Percentiles rank a stretch among this genome's conserved stretches.
These are phyloP conservation scores for Malassezia yamatoensis DNA, from an alignment of 1,284 basidiomycete species.

Conservation along the genomic window DNA sequence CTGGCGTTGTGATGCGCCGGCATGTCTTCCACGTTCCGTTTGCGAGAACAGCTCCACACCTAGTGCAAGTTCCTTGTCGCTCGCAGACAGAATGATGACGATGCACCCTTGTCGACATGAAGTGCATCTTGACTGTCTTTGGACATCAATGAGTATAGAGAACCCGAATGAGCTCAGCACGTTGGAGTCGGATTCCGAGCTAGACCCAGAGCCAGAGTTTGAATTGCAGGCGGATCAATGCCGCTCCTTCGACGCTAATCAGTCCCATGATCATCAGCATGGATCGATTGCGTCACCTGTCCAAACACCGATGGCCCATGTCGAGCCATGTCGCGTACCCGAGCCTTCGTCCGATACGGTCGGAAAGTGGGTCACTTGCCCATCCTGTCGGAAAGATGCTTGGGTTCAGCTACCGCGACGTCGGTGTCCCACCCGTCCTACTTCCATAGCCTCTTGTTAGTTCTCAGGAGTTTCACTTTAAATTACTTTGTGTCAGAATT, in stretches of 20 bases:
- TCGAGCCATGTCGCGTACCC: background rate
- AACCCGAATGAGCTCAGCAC: background rate
- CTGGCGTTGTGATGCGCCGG: slow-evolving; percentile 37
- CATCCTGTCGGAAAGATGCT: slow-evolving; percentile 32
- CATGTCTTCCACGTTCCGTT: slow-evolving; percentile 30
- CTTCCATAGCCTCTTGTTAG: background rate
- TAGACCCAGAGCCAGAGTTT: no score
- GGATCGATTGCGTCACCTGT: no score
- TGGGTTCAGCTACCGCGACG: slow-evolving; percentile 36
- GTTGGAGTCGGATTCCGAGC: background rate
- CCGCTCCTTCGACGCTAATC: no score
- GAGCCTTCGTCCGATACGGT: background rate
- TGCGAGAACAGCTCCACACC: no score
- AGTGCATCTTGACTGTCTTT: slow-evolving; percentile 40
- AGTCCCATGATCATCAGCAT: no score
- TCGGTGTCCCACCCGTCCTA: slow-evolving; percentile 12
- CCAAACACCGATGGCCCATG: background rate
- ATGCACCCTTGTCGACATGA: slow-evolving; percentile 38
- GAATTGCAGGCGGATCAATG: no score
- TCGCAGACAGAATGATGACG: slow-evolving; percentile 15
- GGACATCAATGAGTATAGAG: slow-evolving; percentile 34
- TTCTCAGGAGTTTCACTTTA: background rate
- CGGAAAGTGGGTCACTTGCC: slow-evolving; percentile 41
- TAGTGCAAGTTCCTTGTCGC: no score
- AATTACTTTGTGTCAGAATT: no score